Base-by-base conservation (phyloP, 805 yeast genomes). In the Schizosaccharomyces lindneri region DNA sequence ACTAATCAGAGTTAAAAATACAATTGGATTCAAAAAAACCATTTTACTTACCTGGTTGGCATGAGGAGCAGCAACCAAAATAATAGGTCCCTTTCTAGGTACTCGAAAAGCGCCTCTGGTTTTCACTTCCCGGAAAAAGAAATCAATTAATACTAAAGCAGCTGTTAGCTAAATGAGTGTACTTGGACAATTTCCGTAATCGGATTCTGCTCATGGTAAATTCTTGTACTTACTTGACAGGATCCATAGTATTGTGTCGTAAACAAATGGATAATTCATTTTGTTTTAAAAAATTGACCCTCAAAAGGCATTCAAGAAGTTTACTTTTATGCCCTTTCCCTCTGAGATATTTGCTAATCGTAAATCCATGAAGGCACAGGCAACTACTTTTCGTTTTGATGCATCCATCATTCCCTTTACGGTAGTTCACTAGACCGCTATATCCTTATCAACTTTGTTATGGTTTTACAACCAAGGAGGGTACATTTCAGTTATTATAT, bases 1-100 rank as follows among this genome's bases (percentile, higher is more conserved):
- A 89, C 72, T 88, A 17, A 46, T 3, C 13, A 11, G 1, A 9
- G 21, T 95, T 24, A 24, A 27, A 2, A 32, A 66, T 43, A 85
- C 81, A 3, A 48, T 29, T n/a, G 5, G 27, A n/a, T n/a, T 24
- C 17, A 15, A 29, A 57, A 21, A 41, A 11, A 85, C 32, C 21
- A 1, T 5, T 24, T 62, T 43, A 24, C 59, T 64, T 65, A 48
- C 87, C 51, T 51, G 95, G 69, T 87, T 87, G n/a, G 95, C 95
- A 73, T 90, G 98, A 1, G 97, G 97, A 1, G 96, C 98, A 11
- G 93, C 94, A 43, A 93, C 97, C 64, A 93, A 83, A 62, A 90
- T 84, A 7, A 88, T 83, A 0, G 97, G 90, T 0, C 96, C 97
- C 9, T 77, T 71, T 39, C 78, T 75, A 15, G 85, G 84, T 61